Base-by-base conservation (phyloP, 306 rosid species). In the Castanospermum australe region DNA sequence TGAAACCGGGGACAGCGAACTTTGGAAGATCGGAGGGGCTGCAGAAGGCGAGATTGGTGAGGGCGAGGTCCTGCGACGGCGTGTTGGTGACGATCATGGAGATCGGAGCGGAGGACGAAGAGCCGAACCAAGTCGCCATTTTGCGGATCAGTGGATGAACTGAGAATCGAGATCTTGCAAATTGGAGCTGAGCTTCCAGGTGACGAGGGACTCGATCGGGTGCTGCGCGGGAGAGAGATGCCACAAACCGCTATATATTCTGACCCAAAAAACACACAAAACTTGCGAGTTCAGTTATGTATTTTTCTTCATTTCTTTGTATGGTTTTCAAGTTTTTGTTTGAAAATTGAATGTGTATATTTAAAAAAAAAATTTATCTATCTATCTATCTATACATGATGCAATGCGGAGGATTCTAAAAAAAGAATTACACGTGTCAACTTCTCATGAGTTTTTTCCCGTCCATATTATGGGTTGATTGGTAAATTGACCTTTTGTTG, bases 31-130 rank as follows among this genome's bases (percentile, higher is more conserved):
- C 99, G 73, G 90, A 63, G 61, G 88, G 59, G 22, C 89, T 87
- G 82, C 96, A 90, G 89, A 71, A 95, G 63, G 96, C 97, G 70
- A 88, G 76, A 81, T 95, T 95, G 72, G 92, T 85, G 57, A 88
- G 66, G 10, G 87, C 96, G 63, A 95, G 94, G 73, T 91, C 97
- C 41, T 79, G 41, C 5, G 92, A 78, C 0, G 99, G 98, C 25
- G 96, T 92, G 72, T 70, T 85, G 48, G 89, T 87, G 9, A 95
- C 99, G 73, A 25, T 78, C 97, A 95, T 80, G 55, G 81, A 24
- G 81, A 66, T 61, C 79, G 88, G 57, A 65, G 68, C 28, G 22
- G 94, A 77, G 9, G 92, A 89, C 0, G 86, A 82, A 24, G 83
- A 83, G 0, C 87, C 86, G 76, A 76, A 89, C 44, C 83, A 64